These are phyloP conservation scores for Plasmodium gallinaceum DNA, from an alignment of 169 alveolate genomes.

Conservation along the genomic window DNA sequence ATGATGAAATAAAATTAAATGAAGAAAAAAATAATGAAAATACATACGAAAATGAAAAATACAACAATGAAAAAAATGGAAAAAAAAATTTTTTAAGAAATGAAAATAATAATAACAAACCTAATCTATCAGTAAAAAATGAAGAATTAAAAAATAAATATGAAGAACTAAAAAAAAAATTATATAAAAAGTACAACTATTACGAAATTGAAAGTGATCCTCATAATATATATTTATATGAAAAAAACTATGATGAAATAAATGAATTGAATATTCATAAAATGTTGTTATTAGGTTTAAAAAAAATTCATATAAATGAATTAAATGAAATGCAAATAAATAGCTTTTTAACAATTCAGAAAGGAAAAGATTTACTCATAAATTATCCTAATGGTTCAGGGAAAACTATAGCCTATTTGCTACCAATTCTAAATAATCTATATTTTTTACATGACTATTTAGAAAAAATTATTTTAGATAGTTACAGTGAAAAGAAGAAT, in stretches of 20 bases:
- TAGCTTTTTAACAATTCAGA: constrained; percentile 80
- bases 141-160: constrained; percentile 21
- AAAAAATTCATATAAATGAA: constrained; percentile 68
- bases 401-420: constrained; percentile 83
- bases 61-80: not conserved
- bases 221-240: constrained; percentile 4
- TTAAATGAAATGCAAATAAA: constrained; percentile 80
- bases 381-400: constrained; percentile 82
- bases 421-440: constrained; percentile 83
- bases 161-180: constrained; percentile 48
- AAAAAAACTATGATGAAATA: constrained; percentile 18
- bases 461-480: constrained; percentile 78
- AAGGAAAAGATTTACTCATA: constrained; percentile 84
- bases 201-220: constrained; percentile 64
- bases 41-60: not conserved
- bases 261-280: constrained; percentile 69
- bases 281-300: constrained; percentile 63
- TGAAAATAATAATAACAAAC: not conserved
- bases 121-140: not conserved
- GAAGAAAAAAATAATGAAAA: not conserved
- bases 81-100: not conserved
- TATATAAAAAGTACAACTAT: constrained; percentile 63
- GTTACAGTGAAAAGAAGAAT: not conserved
- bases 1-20: not conserved
- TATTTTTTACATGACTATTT: constrained; percentile 84